These are phyloP conservation scores for Eimeria praecox DNA, from an alignment of 169 alveolate genomes.

Conservation along the genomic window DNA sequence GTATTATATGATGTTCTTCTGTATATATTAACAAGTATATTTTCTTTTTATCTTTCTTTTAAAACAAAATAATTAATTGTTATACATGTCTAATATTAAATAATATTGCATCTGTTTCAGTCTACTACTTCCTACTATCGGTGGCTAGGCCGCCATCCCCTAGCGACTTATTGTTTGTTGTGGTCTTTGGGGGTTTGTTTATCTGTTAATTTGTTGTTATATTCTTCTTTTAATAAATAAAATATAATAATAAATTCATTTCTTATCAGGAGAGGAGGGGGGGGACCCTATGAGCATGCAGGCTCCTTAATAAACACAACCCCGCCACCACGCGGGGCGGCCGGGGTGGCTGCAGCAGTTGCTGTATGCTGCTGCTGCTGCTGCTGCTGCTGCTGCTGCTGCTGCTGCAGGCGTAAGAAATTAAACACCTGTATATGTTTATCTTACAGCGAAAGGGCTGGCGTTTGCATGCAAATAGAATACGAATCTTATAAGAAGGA, in stretches of 20 bases:
- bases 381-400: constrained; percentile 22
- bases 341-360: constrained; percentile 49
- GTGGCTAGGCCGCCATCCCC: constrained; percentile 2
- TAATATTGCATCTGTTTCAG: no score
- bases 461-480: background rate
- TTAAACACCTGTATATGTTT: background rate
- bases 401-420: no score
- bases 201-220: background rate
- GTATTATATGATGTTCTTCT: background rate
- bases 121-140: background rate
- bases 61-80: no score
- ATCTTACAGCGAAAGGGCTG: background rate
- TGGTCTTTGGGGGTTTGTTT: background rate
- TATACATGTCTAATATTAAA: background rate
- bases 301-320: constrained; percentile 7
- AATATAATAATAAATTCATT: background rate
- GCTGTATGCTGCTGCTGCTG: constrained; percentile 23
- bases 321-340: constrained; percentile 63
- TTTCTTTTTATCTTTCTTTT: background rate
- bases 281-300: constrained; percentile 22
- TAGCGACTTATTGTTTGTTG: background rate
- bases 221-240: background rate
- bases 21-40: background rate
- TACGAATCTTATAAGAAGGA: background rate
- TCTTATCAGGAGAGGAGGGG: background rate